These are phyloP conservation scores for Cercospora janseana DNA, from an alignment of 2,329 filamentous ascomycete species.

Conservation along the genomic window DNA sequence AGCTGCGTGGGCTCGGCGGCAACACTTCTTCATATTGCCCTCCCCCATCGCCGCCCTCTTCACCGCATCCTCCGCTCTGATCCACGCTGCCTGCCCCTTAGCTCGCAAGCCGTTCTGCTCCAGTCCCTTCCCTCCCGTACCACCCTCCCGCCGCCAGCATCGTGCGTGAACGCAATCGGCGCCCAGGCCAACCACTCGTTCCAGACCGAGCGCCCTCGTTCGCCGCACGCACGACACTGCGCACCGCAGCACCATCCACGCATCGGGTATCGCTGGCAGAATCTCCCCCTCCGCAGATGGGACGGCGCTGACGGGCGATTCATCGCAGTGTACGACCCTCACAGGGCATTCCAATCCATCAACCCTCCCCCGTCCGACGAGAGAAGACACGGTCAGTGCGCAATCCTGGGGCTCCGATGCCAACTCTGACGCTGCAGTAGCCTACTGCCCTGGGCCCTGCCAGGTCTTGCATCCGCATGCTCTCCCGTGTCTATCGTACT, in stretches of 20 bases:
- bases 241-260: conserved; percentile 1
- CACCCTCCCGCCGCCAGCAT: conserved; percentile 8
- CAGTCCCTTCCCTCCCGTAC: conserved; percentile 7
- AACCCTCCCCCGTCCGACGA: too few species aligned
- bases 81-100: neutral
- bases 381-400: too few species aligned
- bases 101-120: neutral
- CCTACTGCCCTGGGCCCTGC: too few species aligned
- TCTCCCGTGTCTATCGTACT: too few species aligned
- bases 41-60: conserved; percentile 7
- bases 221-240: conserved; percentile 1
- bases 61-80: conserved; percentile 8
- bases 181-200: conserved; percentile 15
- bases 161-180: neutral
- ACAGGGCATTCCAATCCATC: too few species aligned
- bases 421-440: too few species aligned
- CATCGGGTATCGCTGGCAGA: too few species aligned
- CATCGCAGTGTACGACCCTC: too few species aligned
- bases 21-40: conserved; percentile 17
- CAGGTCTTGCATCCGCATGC: too few species aligned
- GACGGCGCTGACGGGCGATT: too few species aligned
- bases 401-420: too few species aligned
- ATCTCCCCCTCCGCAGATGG: too few species aligned
- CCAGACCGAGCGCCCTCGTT: conserved; percentile 13
- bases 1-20: conserved; percentile 8